Evolutionary conservation across 306 rosid genomes (phyloP).

Genomic region (Purshia tridentata): DNA sequence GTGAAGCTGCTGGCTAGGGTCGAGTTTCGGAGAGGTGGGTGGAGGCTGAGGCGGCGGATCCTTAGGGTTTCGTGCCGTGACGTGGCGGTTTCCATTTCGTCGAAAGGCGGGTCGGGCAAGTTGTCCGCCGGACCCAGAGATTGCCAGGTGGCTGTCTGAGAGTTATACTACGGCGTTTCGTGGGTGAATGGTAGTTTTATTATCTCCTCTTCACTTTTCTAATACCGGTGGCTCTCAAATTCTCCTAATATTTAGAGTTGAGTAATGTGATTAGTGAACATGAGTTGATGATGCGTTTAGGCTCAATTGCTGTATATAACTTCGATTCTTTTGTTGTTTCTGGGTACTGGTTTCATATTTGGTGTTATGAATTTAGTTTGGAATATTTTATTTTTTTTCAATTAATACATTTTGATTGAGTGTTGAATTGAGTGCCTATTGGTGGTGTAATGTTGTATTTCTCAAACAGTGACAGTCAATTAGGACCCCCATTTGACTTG

Average conservation of each 20-base stretch:
- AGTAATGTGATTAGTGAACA: neutral
- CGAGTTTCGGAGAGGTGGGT: constrained; percentile 61
- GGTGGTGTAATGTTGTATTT: too few relatives aligned
- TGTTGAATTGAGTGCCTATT: too few relatives aligned
- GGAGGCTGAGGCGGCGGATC: constrained; percentile 59
- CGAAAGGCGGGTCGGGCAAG: constrained; percentile 41
- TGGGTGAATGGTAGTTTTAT: neutral
- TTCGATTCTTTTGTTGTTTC: neutral
- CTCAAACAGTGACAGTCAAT: too few relatives aligned
- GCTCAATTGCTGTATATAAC: neutral
- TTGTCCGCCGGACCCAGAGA: constrained; percentile 40
- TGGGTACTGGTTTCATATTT: too few relatives aligned
- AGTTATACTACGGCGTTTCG: neutral
- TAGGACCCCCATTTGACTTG: too few relatives aligned
- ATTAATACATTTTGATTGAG: too few relatives aligned
- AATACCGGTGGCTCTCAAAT: too few relatives aligned
- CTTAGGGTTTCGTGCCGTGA: constrained; percentile 57
- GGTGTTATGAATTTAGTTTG: too few relatives aligned
- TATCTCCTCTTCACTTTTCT: neutral
- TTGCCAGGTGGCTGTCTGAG: constrained; percentile 68
- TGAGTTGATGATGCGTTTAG: neutral
- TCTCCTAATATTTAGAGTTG: neutral
- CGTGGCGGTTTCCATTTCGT: constrained; percentile 36
- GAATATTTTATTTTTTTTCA: too few relatives aligned
- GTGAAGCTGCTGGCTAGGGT: constrained; percentile 47